These are phyloP conservation scores for Dryadomyces quercus-mongolicae DNA, from an alignment of 2,329 filamentous ascomycete species.

Conservation along the genomic window DNA sequence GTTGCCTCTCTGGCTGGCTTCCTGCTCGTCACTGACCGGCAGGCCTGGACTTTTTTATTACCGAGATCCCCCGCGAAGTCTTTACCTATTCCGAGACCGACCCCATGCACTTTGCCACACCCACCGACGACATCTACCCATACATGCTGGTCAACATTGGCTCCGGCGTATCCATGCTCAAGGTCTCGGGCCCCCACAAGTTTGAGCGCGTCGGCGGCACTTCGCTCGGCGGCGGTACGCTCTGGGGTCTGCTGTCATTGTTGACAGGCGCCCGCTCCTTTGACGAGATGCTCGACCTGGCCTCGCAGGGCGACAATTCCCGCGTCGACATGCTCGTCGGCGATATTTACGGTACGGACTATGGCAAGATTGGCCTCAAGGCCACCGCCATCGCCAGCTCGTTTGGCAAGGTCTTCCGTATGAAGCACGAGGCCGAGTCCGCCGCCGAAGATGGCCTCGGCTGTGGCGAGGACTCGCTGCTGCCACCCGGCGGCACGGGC, in stretches of 20 bases:
- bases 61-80: constrained; percentile 90
- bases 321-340: constrained; percentile 94
- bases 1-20: too few species aligned
- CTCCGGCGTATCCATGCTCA: constrained; percentile 92
- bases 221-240: constrained; percentile 88
- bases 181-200: constrained; percentile 78
- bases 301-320: constrained; percentile 81
- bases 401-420: constrained; percentile 92
- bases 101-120: constrained; percentile 78
- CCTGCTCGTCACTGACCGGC: neutral
- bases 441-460: constrained; percentile 56
- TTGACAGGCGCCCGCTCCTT: constrained; percentile 92
- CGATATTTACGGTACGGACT: constrained; percentile 94
- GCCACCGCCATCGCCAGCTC: constrained; percentile 91
- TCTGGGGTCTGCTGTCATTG: constrained; percentile 88
- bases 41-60: constrained; percentile 98
- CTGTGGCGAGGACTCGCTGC: constrained; percentile 89
- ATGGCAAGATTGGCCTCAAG: constrained; percentile 92
- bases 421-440: constrained; percentile 74
- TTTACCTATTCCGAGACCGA: constrained; percentile 90
- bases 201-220: constrained; percentile 91
- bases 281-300: constrained; percentile 91
- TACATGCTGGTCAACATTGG: constrained; percentile 98
- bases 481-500: constrained; percentile 67
- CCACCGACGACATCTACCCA: constrained; percentile 60